These are phyloP conservation scores for Moesziomyces sp. DNA, from an alignment of 1,284 basidiomycete genomes.

Conservation along the genomic window DNA sequence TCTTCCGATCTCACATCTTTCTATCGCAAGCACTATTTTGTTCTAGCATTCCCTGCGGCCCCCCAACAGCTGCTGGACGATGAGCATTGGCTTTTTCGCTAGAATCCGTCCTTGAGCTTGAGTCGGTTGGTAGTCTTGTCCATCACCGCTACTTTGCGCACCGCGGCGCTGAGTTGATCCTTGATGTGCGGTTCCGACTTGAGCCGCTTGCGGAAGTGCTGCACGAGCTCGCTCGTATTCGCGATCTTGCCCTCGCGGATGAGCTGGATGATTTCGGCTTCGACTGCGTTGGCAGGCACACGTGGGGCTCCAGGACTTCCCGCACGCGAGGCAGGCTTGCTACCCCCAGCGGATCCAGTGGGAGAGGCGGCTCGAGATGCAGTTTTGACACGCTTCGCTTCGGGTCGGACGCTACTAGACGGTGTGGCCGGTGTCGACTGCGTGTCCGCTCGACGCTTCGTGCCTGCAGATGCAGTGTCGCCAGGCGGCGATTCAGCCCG, in stretches of 20 bases:
- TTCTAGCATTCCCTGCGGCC: too few species aligned
- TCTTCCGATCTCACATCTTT: too few species aligned
- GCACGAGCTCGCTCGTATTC: slow-evolving; percentile 57
- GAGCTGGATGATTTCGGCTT: slow-evolving; percentile 56
- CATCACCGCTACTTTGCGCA: slow-evolving; percentile 59
- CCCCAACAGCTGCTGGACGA: too few species aligned
- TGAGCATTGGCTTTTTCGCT: too few species aligned
- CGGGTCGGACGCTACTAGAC: slow-evolving; percentile 17
- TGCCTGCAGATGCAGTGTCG: slow-evolving; percentile 11
- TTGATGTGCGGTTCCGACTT: slow-evolving; percentile 60
- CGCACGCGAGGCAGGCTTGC: slow-evolving; percentile 34
- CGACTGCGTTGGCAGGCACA: slow-evolving; percentile 47
- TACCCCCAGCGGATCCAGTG: slow-evolving; percentile 9
- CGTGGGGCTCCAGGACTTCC: slow-evolving; percentile 41
- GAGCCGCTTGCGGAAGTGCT: slow-evolving; percentile 59
- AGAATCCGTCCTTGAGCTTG: slow-evolving; percentile 55
- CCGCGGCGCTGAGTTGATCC: slow-evolving; percentile 57
- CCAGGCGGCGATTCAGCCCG: slow-evolving; percentile 39
- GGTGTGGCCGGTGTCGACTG: slow-evolving; percentile 9
- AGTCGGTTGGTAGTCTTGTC: slow-evolving; percentile 59
- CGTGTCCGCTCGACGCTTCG: slow-evolving; percentile 42
- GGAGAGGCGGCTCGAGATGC: slow-evolving; percentile 25
- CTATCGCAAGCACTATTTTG: too few species aligned
- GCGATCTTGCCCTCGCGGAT: slow-evolving; percentile 51
- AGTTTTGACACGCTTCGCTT: slow-evolving; percentile 53